Evolutionary conservation across 2,329 filamentous ascomycete species (phyloP).

Genomic region (Alternaria viburni): DNA sequence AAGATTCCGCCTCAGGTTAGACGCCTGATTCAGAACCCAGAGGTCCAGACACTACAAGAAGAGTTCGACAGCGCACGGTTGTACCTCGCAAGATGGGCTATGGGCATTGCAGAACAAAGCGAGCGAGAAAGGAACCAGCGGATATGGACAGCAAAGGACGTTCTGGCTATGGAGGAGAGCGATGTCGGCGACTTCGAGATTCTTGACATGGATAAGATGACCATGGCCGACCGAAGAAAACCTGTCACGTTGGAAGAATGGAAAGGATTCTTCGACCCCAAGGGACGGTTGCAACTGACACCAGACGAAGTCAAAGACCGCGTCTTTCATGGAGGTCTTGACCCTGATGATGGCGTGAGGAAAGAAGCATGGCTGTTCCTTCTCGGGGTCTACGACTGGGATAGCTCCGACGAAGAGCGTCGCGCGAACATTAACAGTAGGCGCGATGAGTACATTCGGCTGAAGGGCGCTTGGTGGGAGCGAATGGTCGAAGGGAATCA

Average conservation of each 20-base stretch:
- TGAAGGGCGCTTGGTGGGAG: slow-evolving; percentile 98
- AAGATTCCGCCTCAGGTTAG: slow-evolving; percentile 88
- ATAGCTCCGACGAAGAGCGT: slow-evolving; percentile 84
- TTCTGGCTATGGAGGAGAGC: slow-evolving; percentile 91
- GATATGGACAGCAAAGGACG: slow-evolving; percentile 92
- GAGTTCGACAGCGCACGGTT: slow-evolving; percentile 96
- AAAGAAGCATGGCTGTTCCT: slow-evolving; percentile 98
- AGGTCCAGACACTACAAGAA: slow-evolving; percentile 93
- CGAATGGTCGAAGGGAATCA: slow-evolving; percentile 82
- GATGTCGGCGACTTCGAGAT: slow-evolving; percentile 96
- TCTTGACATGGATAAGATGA: slow-evolving; percentile 77
- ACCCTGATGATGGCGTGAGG: slow-evolving; percentile 86
- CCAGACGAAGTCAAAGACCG: slow-evolving; percentile 94
- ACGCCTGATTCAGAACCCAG: slow-evolving; percentile 83
- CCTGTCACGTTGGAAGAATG: slow-evolving; percentile 84
- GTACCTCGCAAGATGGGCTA: slow-evolving; percentile 95
- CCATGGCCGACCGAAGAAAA: slow-evolving; percentile 77
- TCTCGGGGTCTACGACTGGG: slow-evolving; percentile 90
- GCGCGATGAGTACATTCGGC: slow-evolving; percentile 88
- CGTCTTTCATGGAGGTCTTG: slow-evolving; percentile 93
- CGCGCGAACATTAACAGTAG: slow-evolving; percentile 82
- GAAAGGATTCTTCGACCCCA: slow-evolving; percentile 86
- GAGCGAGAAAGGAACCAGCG: slow-evolving; percentile 84
- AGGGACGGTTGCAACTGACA: slow-evolving; percentile 78
- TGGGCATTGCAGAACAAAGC: slow-evolving; percentile 97